Base-by-base conservation (phyloP, 228 moss, liverwort and hornwort species). In the Sphagnum magellanicum region DNA sequence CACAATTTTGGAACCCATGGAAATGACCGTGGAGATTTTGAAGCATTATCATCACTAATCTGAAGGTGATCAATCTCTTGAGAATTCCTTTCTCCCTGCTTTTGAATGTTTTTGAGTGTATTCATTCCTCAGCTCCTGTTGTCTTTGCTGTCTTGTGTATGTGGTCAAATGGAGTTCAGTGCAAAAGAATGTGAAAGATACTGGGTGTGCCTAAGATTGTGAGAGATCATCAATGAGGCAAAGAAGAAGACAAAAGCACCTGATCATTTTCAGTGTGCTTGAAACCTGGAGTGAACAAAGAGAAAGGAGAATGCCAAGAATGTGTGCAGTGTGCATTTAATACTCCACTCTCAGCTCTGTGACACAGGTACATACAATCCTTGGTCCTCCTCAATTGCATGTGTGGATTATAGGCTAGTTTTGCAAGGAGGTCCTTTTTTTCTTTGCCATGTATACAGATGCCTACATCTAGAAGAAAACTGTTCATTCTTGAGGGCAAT, bases 161-260 rank as follows among this genome's bases (percentile, higher is more conserved):
- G 32, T 32, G 32, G 32, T 32, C 32, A 32, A 3, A 32, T 32
- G 32, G 32, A 32, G 32, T 32, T 32, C 63, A 93, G 94, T 76
- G 98, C 98, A 81, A 7, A 98, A 98, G 81, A 98, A 98, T 67
- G 98, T 98, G 81, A 60, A 78, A 81, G 73, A 98, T 94, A 67
- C 81, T 97, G 50, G 96, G 96, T 75, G 96, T 97, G 10, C 96
- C 96, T 6, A n/a, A 88, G 92, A 59, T 75, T 97, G 76, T 88
- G 96, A 70, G 96, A 97, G 77, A 97, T 97, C 50, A 97, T 97
- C 60, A 97, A 97, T 71, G 86, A 93, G 59, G 96, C 96, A 8
- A 97, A 97, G 75, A 84, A 80, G 65, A 97, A 97, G 86, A 97
- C 93, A 5, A 97, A 97, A 75, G 91, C 96, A 9, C 96, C 96